A percentile compares a stretch with the other conserved stretches of the same genome.
phyloP scores from a whole-genome alignment of 495 filamentous ascomycete species.

The Pseudomonodictys pantanalensis region DNA sequence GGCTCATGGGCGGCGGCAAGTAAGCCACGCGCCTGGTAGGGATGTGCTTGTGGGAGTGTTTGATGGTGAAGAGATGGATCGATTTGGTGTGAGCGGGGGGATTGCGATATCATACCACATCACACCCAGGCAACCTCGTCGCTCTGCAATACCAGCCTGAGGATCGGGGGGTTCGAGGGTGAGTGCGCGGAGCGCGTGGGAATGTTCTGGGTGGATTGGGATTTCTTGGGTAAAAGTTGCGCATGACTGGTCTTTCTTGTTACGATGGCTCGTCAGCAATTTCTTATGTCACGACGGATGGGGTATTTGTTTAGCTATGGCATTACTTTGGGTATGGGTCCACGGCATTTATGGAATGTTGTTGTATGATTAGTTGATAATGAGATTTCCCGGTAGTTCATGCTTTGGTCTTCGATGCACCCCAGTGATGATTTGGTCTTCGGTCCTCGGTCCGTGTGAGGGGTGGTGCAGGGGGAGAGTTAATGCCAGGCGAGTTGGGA shows the following conservation, averaged over 20 bases:
- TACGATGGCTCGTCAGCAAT: neutral
- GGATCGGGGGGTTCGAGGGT: slow-evolving; percentile 18
- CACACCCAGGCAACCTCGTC: neutral
- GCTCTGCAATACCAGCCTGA: neutral
- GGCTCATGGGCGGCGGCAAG: slow-evolving; percentile 41
- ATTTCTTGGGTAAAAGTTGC: neutral
- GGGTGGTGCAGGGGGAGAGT: too few relatives aligned
- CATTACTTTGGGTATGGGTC: neutral
- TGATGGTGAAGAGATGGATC: neutral
- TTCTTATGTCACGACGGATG: neutral
- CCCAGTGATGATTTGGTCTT: neutral
- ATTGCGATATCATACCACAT: slow-evolving; percentile 11
- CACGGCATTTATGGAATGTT: neutral
- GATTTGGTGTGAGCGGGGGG: neutral
- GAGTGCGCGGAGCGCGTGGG: neutral
- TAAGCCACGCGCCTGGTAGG: neutral
- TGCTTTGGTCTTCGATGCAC: neutral
- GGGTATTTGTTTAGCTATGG: neutral
- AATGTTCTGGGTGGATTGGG: neutral
- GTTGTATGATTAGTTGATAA: neutral
- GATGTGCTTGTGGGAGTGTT: too few relatives aligned
- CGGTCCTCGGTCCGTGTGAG: too few relatives aligned
- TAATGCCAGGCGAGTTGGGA: too few relatives aligned
- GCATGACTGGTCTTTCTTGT: neutral
- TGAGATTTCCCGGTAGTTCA: neutral